phyloP scores from a whole-genome alignment of 2,329 filamentous ascomycete species.

The Fusarium sp. region DNA sequence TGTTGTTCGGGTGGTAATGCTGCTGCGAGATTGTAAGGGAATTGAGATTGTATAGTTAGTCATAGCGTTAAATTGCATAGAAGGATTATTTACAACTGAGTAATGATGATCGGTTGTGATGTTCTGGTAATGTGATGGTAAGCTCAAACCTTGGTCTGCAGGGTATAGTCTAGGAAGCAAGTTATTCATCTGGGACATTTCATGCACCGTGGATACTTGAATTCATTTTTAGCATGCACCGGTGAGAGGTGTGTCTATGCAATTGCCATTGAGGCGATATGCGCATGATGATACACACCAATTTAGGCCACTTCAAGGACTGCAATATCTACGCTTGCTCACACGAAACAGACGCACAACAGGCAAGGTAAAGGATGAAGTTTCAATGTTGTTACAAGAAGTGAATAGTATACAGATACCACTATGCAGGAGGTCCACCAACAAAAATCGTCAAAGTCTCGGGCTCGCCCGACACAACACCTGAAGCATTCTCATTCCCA shows the following conservation, averaged over 20 bases:
- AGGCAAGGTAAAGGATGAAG: too few species aligned
- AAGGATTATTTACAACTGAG: background rate
- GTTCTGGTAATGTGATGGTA: background rate
- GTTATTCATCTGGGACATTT: accelerated
- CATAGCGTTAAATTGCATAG: slow-evolving; percentile 10
- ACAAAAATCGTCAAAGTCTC: slow-evolving; percentile 45
- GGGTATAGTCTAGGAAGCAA: too few species aligned
- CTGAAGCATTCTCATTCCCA: slow-evolving; percentile 63
- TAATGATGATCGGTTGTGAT: background rate
- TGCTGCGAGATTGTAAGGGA: slow-evolving; percentile 21
- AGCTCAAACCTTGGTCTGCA: accelerated
- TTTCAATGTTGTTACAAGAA: slow-evolving; percentile 1
- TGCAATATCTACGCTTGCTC: background rate
- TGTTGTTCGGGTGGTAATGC: slow-evolving; percentile 27
- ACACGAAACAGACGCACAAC: accelerated
- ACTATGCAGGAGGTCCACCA: slow-evolving; percentile 28
- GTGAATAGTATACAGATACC: background rate
- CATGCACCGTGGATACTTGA: accelerated
- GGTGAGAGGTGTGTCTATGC: accelerated
- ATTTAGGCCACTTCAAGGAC: accelerated
- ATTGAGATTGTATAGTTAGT: background rate
- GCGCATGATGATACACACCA: accelerated
- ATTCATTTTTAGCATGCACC: accelerated
- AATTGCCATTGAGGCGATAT: too few species aligned
- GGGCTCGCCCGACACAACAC: slow-evolving; percentile 44